Evolutionary conservation across 2,329 filamentous ascomycete genomes (phyloP), one percentile per base, ranked within the genome.

Genomic region (Phyllosticta citrichinensis): DNA sequence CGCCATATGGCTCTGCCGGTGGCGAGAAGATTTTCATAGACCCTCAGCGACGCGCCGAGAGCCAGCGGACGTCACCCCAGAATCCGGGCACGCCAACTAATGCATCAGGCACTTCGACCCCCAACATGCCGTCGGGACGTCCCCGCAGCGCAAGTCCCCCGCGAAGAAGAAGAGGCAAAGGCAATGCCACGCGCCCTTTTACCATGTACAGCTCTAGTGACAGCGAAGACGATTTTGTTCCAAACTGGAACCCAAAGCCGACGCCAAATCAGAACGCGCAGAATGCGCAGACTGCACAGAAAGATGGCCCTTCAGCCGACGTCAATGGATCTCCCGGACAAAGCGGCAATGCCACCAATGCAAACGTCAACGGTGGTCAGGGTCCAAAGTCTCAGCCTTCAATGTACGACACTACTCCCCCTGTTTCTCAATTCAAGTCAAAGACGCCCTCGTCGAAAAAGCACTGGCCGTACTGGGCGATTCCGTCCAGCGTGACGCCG

Each of bases 11-110:
- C 25, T 69, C 80, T 14, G 76, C 75, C 3, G 70, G 75, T 30
- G 83, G 83, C 33, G 83, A 86, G 68, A 81, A 77, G 65, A 85
- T 80, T 0, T 80, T 81, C 60, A 77, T 84, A 66, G 78, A 77
- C 50, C 78, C 75, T 62, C 74, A 84, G 9, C 75, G 76, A 53
- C 77, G 81, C 53, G 82, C 82, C 58, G 73, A 79, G 12, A 85
- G 80, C 65, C 77, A 79, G 60, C 77, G 81, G 47, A 77, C 80
- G 65, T 76, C 79, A 2, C 76, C 79, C 8, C 72, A 63, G 10
- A n/a, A 47, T n/a, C 40, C 40, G n/a, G 22, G 22, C 24, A 56
- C 19, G 55, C 30, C 55, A 40, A 47, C 22, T 30, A 47, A 47
- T 47, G 40, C 40, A 19, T 47, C 40, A 47, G 40, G 17, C 40